Evolutionary conservation across 1,284 basidiomycete species (phyloP).

Genomic region (Earliella scabrosa): DNA sequence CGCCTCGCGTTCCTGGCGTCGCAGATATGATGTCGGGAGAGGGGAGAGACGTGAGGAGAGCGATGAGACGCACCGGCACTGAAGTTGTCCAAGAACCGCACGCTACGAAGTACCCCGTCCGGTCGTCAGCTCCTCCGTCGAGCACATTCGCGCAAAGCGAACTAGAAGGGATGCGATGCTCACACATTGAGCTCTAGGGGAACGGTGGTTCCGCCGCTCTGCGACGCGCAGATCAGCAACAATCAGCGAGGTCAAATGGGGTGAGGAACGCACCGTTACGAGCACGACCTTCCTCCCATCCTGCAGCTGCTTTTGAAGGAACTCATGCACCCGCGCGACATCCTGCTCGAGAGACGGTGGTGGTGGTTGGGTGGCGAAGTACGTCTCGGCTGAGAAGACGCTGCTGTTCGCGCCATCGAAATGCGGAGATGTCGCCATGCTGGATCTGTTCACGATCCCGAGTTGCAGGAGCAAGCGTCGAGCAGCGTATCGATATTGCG

Average conservation of each 20-base stretch:
- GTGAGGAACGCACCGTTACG: conserved; percentile 77
- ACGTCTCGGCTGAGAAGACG: conserved; percentile 80
- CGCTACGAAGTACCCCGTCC: conserved; percentile 54
- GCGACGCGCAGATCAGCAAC: conserved; percentile 15
- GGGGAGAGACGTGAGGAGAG: background rate
- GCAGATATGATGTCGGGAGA: background rate
- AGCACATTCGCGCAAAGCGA: background rate
- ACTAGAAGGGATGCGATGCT: conserved; percentile 41
- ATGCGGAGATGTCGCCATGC: conserved; percentile 20
- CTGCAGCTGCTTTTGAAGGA: conserved; percentile 71
- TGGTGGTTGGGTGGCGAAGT: conserved; percentile 84
- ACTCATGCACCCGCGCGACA: conserved; percentile 64
- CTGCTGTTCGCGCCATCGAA: conserved; percentile 20
- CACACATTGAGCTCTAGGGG: conserved; percentile 96
- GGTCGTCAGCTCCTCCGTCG: conserved; percentile 22
- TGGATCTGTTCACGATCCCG: background rate
- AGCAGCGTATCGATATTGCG: too few species aligned
- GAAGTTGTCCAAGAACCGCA: conserved; percentile 98
- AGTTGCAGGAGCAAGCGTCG: too few species aligned
- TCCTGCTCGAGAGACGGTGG: conserved; percentile 74
- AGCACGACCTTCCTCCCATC: conserved; percentile 83
- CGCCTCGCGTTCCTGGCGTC: conserved; percentile 84
- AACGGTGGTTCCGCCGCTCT: conserved; percentile 97
- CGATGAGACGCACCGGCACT: conserved; percentile 76
- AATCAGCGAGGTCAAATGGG: conserved; percentile 2